These are phyloP conservation scores for Haplosporangium gracile DNA, from an alignment of 192 early-diverging fungal species.

Conservation along the genomic window DNA sequence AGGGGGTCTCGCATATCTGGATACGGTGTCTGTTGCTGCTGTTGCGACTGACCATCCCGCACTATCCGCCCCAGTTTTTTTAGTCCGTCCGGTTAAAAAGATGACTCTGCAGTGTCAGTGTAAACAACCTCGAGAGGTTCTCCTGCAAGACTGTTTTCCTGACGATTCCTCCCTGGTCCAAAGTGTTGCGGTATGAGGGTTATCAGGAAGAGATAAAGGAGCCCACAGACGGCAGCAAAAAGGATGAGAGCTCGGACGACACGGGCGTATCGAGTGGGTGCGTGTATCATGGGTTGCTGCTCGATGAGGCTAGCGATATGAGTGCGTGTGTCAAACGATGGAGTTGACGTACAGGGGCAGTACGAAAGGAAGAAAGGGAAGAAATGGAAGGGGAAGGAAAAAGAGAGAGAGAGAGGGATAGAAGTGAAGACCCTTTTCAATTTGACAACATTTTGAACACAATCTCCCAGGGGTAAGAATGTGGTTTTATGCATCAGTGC, in stretches of 20 bases:
- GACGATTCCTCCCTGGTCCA: background rate
- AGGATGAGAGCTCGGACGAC: conserved; percentile 29
- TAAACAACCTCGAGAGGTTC: background rate
- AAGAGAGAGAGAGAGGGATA: background rate
- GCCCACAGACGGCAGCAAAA: conserved; percentile 28
- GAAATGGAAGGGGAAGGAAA: background rate
- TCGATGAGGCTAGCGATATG: background rate
- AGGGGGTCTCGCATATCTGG: background rate
- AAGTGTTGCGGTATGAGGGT: conserved; percentile 29
- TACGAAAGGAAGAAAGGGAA: background rate
- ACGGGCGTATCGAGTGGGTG: conserved; percentile 40
- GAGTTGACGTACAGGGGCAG: background rate
- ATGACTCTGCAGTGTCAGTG: background rate
- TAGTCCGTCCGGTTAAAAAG: background rate
- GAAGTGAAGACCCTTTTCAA: background rate
- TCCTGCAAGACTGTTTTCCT: background rate
- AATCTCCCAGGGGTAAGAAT: background rate
- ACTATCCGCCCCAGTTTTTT: background rate
- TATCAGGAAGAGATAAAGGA: conserved; percentile 29
- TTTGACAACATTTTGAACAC: background rate
- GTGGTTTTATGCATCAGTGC: background rate
- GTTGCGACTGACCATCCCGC: background rate
- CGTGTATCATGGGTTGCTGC: conserved; percentile 21
- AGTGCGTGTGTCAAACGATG: background rate
- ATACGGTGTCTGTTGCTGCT: background rate